phyloP scores from a whole-genome alignment of 1,139 yeast genomes.

The Geotrichum aggregatum region DNA sequence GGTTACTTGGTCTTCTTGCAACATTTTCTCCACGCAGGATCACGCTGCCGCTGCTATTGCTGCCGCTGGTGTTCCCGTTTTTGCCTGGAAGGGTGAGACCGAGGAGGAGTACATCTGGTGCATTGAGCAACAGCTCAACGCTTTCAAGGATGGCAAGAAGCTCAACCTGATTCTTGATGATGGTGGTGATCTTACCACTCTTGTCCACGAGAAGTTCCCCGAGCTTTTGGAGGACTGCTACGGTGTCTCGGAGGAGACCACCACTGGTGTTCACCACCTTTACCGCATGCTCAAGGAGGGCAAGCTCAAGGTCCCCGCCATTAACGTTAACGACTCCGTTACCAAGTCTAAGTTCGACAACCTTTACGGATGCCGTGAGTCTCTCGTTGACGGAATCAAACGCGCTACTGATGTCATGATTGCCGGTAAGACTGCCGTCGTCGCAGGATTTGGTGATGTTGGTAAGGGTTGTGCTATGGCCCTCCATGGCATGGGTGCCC shows the following conservation, averaged over 20 bases:
- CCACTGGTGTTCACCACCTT: slow-evolving; percentile 99
- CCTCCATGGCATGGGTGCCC: slow-evolving; percentile 98
- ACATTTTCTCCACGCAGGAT: slow-evolving; percentile 99
- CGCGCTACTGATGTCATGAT: slow-evolving; percentile 99
- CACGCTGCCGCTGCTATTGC: slow-evolving; percentile 99
- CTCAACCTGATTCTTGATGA: slow-evolving; percentile 97
- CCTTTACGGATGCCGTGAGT: slow-evolving; percentile 99
- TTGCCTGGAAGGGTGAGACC: slow-evolving; percentile 99
- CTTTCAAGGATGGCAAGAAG: slow-evolving; percentile 95
- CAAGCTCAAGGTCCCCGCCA: slow-evolving; percentile 95
- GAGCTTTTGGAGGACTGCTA: slow-evolving; percentile 92
- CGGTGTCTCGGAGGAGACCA: slow-evolving; percentile 98
- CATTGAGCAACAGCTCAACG: slow-evolving; percentile 97
- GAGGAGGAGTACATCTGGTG: slow-evolving; percentile 99
- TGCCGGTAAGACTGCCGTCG: slow-evolving; percentile 99
- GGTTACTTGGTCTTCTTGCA: slow-evolving; percentile 99
- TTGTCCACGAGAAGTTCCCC: slow-evolving; percentile 97
- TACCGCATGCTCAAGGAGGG: slow-evolving; percentile 94
- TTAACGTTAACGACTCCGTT: slow-evolving; percentile 97
- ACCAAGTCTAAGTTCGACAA: slow-evolving; percentile 99
- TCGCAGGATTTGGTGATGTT: slow-evolving; percentile 99
- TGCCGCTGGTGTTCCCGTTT: slow-evolving; percentile 98
- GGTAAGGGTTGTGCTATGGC: slow-evolving; percentile 99
- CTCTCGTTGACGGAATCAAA: slow-evolving; percentile 97
- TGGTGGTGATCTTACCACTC: slow-evolving; percentile 98